Conservation (phyloP, 192 early-diverging fungal species). For the Backusella luteola region DNA sequence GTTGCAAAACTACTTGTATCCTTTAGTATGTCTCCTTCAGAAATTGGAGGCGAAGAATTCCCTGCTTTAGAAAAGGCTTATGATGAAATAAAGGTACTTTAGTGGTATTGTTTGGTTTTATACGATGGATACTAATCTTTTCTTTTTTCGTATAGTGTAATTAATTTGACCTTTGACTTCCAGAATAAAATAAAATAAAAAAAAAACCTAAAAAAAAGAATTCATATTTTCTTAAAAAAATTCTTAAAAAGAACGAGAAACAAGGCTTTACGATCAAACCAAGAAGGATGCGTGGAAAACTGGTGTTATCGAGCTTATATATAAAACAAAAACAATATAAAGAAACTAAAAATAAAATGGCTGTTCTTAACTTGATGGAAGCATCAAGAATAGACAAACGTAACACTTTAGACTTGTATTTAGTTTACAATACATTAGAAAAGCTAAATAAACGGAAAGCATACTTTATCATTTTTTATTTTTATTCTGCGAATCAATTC, state of each 20-base stretch:
- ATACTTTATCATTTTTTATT: background rate
- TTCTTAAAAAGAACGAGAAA: background rate
- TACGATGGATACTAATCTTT: no score
- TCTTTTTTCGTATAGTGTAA: background rate
- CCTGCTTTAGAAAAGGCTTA: background rate
- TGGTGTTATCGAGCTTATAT: no score
- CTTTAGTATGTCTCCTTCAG: background rate
- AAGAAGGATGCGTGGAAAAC: no score
- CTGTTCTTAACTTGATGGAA: background rate
- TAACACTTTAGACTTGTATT: background rate
- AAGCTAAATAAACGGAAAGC: background rate
- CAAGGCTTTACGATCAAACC: no score
- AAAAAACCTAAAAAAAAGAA: no score
- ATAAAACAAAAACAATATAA: no score
- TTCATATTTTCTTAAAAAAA: background rate
- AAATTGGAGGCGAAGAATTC: background rate
- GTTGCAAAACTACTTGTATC: constrained; percentile 8
- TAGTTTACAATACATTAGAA: no score
- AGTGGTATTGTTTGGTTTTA: no score
- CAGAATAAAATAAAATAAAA: no score
- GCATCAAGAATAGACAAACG: background rate
- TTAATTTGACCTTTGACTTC: background rate
- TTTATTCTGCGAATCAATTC: background rate
- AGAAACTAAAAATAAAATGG: no score
- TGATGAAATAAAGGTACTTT: background rate